Base-by-base conservation (phyloP, 2,329 filamentous ascomycete species). In the Sporothrix sp. region DNA sequence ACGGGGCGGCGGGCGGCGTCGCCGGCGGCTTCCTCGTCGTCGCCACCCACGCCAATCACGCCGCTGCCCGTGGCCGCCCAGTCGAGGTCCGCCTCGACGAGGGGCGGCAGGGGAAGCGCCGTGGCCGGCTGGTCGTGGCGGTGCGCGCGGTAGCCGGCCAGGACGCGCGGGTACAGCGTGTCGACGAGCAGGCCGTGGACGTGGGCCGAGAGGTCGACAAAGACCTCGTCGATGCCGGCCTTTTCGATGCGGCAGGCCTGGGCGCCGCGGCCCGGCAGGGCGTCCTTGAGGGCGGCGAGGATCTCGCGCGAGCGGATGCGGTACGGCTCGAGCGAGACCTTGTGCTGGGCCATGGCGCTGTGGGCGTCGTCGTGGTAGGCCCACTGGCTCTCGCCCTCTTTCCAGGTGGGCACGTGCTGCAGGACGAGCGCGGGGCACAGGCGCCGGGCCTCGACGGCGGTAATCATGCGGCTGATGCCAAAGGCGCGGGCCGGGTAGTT, bases 361-460 rank as follows among this genome's bases (percentile, higher is more conserved):
- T 79, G 82, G 9, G 87, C 84, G 63, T 95, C 87, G 27, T 87
- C 79, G 50, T 85, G 83, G 63, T 98, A 98, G 10, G 83, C 86
- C 93, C 93, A 98, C 61, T 80, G 86, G 58, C 85, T 84, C 56
- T 96, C 87, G 0, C 91, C 91, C 64, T 95, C 90, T 60, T 86
- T 83, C 82, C 90, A 97, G 5, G 90, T 97, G 38, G 89, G 90
- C 16, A 97, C 93, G 65, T 98, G 93, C 66, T 96, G 91, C 49
- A 86, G 72, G 51, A 94, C 81, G 27, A 98, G 74, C 13, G 85
- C 73, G 0, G 91, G 90, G 61, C 93, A 98, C 56, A 87, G 72
- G 65, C 91, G 91, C 66, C 82, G 84, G 16, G 93, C 93, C 61
- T 97, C 93, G 4, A 74, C 73, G 37, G 87, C 76, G 8, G 81